A percentile compares a stretch with the other conserved stretches of the same genome.
These are phyloP conservation scores for Suhomyces taliae DNA, from an alignment of 1,139 yeast species.

Conservation along the genomic window DNA sequence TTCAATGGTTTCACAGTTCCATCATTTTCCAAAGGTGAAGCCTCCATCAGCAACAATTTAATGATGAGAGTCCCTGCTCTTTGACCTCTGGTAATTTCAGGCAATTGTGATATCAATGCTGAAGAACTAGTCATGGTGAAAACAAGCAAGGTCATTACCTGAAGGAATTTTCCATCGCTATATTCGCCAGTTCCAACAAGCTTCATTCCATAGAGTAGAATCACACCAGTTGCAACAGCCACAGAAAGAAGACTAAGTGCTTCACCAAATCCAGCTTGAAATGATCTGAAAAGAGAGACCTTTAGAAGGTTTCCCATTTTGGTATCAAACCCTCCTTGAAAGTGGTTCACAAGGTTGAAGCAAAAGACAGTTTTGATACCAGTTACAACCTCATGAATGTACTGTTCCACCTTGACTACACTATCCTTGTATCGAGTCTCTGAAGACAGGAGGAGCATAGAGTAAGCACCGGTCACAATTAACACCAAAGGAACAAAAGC, in stretches of 20 bases:
- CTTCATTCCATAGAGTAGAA: conserved; percentile 74
- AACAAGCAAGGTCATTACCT: conserved; percentile 68
- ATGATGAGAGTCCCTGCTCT: conserved; percentile 62
- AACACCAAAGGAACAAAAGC: conserved; percentile 68
- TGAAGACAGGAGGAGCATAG: conserved; percentile 47
- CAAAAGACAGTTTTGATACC: conserved; percentile 66
- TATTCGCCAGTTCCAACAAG: conserved; percentile 62
- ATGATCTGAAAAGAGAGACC: conserved; percentile 49
- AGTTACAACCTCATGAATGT: conserved; percentile 56
- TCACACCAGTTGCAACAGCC: conserved; percentile 63
- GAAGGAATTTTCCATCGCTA: conserved; percentile 55
- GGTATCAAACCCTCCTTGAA: conserved; percentile 35
- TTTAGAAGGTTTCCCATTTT: conserved; percentile 27
- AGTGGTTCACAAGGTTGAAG: conserved; percentile 51
- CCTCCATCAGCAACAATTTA: conserved; percentile 38
- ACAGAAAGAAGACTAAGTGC: conserved; percentile 56
- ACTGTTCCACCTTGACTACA: conserved; percentile 54
- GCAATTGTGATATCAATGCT: conserved; percentile 59
- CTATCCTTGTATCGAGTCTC: conserved; percentile 63
- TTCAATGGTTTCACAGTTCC: conserved; percentile 23
- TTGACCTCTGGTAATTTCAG: conserved; percentile 76
- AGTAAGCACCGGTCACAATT: conserved; percentile 51
- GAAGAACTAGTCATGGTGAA: conserved; percentile 72
- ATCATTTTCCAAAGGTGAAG: conserved; percentile 31
- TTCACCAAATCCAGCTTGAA: conserved; percentile 62